Base-by-base conservation (phyloP, 805 yeast species). In the Yarrowia osloensis region DNA sequence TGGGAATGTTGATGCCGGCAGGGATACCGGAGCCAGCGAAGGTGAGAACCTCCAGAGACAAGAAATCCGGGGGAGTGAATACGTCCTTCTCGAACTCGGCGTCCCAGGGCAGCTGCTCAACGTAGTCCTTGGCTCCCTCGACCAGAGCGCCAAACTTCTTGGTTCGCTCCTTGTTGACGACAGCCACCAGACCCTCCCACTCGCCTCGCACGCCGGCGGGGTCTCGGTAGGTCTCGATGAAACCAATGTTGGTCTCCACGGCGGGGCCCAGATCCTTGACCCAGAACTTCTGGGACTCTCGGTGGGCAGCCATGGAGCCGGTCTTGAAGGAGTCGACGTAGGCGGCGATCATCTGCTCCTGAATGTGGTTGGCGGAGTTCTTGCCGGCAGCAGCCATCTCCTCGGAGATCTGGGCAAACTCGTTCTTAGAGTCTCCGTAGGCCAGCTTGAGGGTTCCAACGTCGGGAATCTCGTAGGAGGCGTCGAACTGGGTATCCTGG, bases 1-100 rank as follows among this genome's bases (percentile, higher is more conserved):
- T 91, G 69, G 97, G 97, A 70, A 91, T 89, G 74, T 91, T 91
- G 76, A 91, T 91, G 66, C 97, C 97, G 0, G 96, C 96, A 17
- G 97, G 97, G 65, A 90, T 86, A 55, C 97, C 97, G 40, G 92
- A 86, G 12, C 96, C 94, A 0, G 96, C 90, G 81, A 91, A 91
- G 0, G 97, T 89, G 73, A 91, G 80, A 3, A 91, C 97, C 77
- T 91, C 97, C 72, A 91, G 81, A 1, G 96, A 90, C 4, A 97
- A 90, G 78, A 91, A 91, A 77, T 91, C 97, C 22, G 97, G 97
- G 28, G 97, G 94, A 59, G 90, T 88, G 77, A 91, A 91, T n/a
- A 74, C 82, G 74, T 90, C 95, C 77, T 91, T 91, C 77, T 91
- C 97, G 74, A 81, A 91, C 26, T 82, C 84, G 67, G 80, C 75